Conservation (phyloP, 2,329 filamentous ascomycete species). For the Madurella fahalii region DNA sequence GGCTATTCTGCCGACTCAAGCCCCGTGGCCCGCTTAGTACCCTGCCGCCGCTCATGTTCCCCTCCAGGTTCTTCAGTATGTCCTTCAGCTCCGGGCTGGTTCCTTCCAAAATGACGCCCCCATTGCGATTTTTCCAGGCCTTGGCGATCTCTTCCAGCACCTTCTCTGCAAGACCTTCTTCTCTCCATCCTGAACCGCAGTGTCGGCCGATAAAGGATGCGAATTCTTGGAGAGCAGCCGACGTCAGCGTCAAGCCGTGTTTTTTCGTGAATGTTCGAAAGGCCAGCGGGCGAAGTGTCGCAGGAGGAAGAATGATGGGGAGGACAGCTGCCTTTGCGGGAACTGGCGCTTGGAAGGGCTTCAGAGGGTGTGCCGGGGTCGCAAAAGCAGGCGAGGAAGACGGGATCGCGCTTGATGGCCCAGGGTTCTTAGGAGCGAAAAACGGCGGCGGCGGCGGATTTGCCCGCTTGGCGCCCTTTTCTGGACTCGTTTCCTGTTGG, state of each 20-base stretch:
- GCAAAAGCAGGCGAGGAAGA: conserved; percentile 90
- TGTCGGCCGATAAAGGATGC: conserved; percentile 88
- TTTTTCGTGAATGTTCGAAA: conserved; percentile 98
- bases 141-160: conserved; percentile 89
- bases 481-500: conserved; percentile 23
- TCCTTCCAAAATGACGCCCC: conserved; percentile 88
- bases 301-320: conserved; percentile 82
- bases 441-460: conserved; percentile 36
- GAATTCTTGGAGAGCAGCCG: conserved; percentile 77
- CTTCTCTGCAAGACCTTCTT: conserved; percentile 87
- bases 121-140: conserved; percentile 85
- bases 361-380: conserved; percentile 76
- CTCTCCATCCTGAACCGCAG: conserved; percentile 93
- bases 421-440: conserved; percentile 36
- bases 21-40: conserved; percentile 51
- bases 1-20: conserved; percentile 60
- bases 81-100: conserved; percentile 69
- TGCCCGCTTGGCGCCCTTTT: conserved; percentile 25
- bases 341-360: conserved; percentile 53
- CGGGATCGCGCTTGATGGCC: conserved; percentile 55
- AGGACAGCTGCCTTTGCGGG: conserved; percentile 62
- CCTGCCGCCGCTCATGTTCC: conserved; percentile 83
- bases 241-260: conserved; percentile 87
- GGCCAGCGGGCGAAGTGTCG: conserved; percentile 81
- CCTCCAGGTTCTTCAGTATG: conserved; percentile 79